These are phyloP conservation scores for Phytophthora pseudosyringae DNA, from an alignment of 352 stramenopile species.

Conservation along the genomic window DNA sequence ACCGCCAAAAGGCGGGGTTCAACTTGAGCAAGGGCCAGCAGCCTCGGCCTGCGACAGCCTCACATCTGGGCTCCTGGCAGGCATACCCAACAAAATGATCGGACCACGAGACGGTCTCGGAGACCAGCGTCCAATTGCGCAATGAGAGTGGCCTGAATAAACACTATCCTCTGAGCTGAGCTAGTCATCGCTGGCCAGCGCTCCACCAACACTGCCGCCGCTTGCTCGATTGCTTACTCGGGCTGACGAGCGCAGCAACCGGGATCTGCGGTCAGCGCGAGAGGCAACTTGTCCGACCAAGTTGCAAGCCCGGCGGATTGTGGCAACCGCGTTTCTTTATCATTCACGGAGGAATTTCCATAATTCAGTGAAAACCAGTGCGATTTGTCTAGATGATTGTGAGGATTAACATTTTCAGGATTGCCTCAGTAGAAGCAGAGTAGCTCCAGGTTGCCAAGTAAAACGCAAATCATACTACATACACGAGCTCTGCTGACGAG, in stretches of 20 bases:
- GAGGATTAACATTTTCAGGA: too few relatives aligned
- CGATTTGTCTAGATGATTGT: too few relatives aligned
- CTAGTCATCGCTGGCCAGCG: conserved; percentile 7
- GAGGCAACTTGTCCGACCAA: conserved; percentile 17
- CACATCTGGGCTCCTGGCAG: conserved; percentile 5
- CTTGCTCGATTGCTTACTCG: conserved; percentile 2
- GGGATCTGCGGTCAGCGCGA: conserved; percentile 6
- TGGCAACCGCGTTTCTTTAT: conserved; percentile 28
- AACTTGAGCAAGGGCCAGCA: conserved; percentile 6
- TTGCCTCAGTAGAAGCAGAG: too few relatives aligned
- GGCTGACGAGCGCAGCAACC: not conserved
- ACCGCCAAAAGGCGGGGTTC: conserved; percentile 13
- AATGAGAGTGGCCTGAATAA: conserved; percentile 4
- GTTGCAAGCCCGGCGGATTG: conserved; percentile 2
- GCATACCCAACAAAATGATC: conserved; percentile 19
- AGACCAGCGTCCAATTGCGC: conserved; percentile 22
- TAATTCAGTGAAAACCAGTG: too few relatives aligned
- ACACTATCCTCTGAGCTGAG: not conserved
- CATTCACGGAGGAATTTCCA: too few relatives aligned
- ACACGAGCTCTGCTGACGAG: too few relatives aligned
- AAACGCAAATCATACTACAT: too few relatives aligned
- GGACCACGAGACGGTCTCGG: conserved; percentile 13
- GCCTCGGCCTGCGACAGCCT: conserved; percentile 19
- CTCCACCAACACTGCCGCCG: conserved; percentile 12
- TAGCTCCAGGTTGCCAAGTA: too few relatives aligned